A percentile compares a stretch with the other conserved stretches of the same genome.
Evolutionary conservation across 441 rosid species (phyloP).

Genomic region (Erysimum cheiri): DNA sequence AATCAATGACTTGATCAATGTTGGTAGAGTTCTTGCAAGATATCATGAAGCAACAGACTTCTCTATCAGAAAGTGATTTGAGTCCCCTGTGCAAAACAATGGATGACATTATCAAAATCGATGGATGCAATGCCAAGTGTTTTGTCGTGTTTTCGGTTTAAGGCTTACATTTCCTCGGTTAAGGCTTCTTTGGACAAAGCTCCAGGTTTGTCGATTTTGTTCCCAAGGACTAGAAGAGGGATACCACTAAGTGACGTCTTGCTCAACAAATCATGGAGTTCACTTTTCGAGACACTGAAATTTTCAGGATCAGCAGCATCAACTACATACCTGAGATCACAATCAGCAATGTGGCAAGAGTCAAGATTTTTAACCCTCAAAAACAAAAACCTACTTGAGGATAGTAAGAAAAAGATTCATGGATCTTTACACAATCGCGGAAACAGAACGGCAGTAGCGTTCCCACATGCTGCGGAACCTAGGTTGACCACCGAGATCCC

Average conservation of each 20-base stretch:
- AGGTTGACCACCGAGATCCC: slow-evolving; percentile 92
- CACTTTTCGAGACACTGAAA: slow-evolving; percentile 64
- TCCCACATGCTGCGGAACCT: slow-evolving; percentile 99
- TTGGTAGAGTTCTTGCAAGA: slow-evolving; percentile 82
- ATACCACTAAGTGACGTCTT: slow-evolving; percentile 71
- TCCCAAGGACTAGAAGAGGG: slow-evolving; percentile 72
- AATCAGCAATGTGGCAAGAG: slow-evolving; percentile 13
- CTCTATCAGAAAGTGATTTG: slow-evolving; percentile 60
- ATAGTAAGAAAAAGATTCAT: slow-evolving; percentile 17
- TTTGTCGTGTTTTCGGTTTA: not conserved
- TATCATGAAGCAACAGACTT: slow-evolving; percentile 78
- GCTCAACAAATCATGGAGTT: slow-evolving; percentile 75
- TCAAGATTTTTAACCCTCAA: not conserved
- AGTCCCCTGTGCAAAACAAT: slow-evolving; percentile 59
- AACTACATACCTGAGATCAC: slow-evolving; percentile 62
- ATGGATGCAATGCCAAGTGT: not conserved
- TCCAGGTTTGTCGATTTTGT: slow-evolving; percentile 77
- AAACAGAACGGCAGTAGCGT: slow-evolving; percentile 61
- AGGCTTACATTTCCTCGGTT: slow-evolving; percentile 68
- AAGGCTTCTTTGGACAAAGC: slow-evolving; percentile 67
- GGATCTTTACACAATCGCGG: slow-evolving; percentile 44
- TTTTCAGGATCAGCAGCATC: slow-evolving; percentile 81
- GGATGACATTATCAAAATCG: not conserved
- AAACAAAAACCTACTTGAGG: not conserved
- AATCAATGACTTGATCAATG: slow-evolving; percentile 70